These are phyloP conservation scores for Sporothrix protearum DNA, from an alignment of 2,329 filamentous ascomycete genomes.

Conservation along the genomic window DNA sequence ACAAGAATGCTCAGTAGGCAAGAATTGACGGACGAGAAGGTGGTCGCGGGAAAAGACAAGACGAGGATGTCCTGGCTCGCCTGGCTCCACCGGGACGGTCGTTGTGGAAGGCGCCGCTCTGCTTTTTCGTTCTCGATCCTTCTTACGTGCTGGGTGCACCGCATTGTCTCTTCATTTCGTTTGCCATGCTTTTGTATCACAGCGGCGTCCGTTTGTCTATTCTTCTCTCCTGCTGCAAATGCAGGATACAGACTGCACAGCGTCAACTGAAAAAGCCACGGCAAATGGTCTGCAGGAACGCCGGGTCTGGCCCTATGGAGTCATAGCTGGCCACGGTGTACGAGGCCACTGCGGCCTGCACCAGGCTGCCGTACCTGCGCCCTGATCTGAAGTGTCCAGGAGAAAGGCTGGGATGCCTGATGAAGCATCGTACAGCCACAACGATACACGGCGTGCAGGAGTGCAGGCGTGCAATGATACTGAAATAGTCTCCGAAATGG, in stretches of 20 bases:
- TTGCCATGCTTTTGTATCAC: slow-evolving; percentile 10
- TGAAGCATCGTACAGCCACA: neutral
- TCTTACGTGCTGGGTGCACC: neutral
- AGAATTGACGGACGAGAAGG: neutral
- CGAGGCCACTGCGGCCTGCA: neutral
- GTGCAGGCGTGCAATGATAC: neutral
- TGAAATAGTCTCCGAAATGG: neutral
- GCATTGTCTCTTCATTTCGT: slow-evolving; percentile 1
- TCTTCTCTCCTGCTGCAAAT: neutral
- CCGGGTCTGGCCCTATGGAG: neutral
- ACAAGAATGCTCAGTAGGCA: slow-evolving; percentile 7
- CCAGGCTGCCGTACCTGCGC: neutral
- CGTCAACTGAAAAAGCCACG: neutral
- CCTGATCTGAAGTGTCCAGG: slow-evolving; percentile 1
- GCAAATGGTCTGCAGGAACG: slow-evolving; percentile 9
- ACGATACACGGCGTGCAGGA: neutral
- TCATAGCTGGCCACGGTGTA: neutral
- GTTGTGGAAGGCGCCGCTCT: too few species aligned
- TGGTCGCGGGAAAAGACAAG: neutral
- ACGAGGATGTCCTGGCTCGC: neutral
- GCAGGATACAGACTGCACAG: neutral
- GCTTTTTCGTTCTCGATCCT: neutral
- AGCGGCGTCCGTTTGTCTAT: neutral
- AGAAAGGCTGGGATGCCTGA: neutral
- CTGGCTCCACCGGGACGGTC: neutral